phyloP scores from a whole-genome alignment of 306 rosid species.

The Inga laurina region DNA sequence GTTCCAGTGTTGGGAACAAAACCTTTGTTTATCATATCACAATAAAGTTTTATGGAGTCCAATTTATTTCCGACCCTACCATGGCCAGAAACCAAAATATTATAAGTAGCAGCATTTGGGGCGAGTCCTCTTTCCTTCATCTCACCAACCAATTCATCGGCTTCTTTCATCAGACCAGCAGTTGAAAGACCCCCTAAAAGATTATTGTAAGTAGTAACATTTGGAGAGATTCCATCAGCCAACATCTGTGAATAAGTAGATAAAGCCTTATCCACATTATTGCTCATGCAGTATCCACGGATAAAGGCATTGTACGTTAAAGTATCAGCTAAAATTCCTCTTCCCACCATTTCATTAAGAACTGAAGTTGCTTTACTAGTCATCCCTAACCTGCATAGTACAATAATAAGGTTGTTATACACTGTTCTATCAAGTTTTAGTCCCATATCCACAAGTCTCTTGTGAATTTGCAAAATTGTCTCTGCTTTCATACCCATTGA shows the following conservation, averaged over 20 bases:
- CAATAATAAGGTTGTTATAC: slow-evolving; percentile 67
- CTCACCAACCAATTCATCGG: slow-evolving; percentile 59
- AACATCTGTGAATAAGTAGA: slow-evolving; percentile 59
- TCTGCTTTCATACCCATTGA: slow-evolving; percentile 65
- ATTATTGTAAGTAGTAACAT: slow-evolving; percentile 62
- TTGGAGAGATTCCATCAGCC: slow-evolving; percentile 68
- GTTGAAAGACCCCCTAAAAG: slow-evolving; percentile 71
- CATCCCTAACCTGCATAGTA: slow-evolving; percentile 83
- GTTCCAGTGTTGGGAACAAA: slow-evolving; percentile 75
- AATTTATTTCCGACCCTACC: slow-evolving; percentile 72
- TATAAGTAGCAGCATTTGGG: slow-evolving; percentile 76
- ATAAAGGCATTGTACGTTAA: slow-evolving; percentile 79
- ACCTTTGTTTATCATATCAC: slow-evolving; percentile 83
- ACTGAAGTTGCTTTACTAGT: slow-evolving; percentile 72
- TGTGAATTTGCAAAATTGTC: slow-evolving; percentile 63
- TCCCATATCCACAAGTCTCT: slow-evolving; percentile 63
- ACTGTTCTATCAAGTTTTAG: slow-evolving; percentile 58
- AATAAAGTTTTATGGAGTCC: slow-evolving; percentile 67
- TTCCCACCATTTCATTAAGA: slow-evolving; percentile 57
- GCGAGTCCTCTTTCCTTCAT: slow-evolving; percentile 67
- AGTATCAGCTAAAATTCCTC: slow-evolving; percentile 59
- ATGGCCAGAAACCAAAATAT: slow-evolving; percentile 71
- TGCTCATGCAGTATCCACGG: slow-evolving; percentile 66
- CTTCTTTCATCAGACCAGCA: slow-evolving; percentile 69
- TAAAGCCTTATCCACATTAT: slow-evolving; percentile 67